Conservation (phyloP, 768 basidiomycete species). For the Tubosaeta sp. region DNA sequence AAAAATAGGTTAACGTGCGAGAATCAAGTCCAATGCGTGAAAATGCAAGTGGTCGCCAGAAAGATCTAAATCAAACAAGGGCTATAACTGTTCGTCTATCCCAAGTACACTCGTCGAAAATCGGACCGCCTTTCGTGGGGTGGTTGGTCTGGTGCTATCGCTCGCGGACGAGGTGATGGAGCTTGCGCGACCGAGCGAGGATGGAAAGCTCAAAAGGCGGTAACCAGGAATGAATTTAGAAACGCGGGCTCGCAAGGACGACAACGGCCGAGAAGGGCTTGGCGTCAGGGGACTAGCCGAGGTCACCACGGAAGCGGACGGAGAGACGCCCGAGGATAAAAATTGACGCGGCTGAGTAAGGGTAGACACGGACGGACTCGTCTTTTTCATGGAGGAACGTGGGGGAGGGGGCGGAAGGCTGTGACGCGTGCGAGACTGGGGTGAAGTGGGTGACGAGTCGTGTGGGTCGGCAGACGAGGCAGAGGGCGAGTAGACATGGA, state of each 20-base stretch:
- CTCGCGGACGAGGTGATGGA: slow-evolving; percentile 32
- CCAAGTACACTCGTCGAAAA: slow-evolving; percentile 48
- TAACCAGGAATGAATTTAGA: slow-evolving; percentile 46
- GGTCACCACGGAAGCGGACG: slow-evolving; percentile 35
- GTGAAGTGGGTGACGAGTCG: slow-evolving; percentile 20
- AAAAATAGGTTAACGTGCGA: slow-evolving; percentile 22
- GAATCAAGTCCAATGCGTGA: slow-evolving; percentile 16
- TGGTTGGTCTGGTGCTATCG: slow-evolving; percentile 36
- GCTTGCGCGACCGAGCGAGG: slow-evolving; percentile 32
- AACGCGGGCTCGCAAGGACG: slow-evolving; percentile 47
- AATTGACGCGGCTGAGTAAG: slow-evolving; percentile 18
- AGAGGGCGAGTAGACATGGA: slow-evolving; percentile 21
- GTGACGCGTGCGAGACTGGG: slow-evolving; percentile 19
- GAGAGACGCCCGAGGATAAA: slow-evolving; percentile 13
- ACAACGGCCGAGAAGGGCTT: slow-evolving; percentile 26
- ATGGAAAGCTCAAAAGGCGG: slow-evolving; percentile 34
- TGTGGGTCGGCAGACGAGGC: slow-evolving; percentile 16
- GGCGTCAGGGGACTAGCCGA: slow-evolving; percentile 28
- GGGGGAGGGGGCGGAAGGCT: slow-evolving; percentile 52
- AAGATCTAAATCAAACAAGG: slow-evolving; percentile 2
- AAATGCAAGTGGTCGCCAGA: slow-evolving; percentile 15
- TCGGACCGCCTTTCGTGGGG: slow-evolving; percentile 57
- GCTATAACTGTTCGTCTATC: slow-evolving; percentile 20
- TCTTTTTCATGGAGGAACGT: slow-evolving; percentile 65
- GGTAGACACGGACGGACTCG: slow-evolving; percentile 26